These are phyloP conservation scores for Solanum tacnaense DNA, from an alignment of 257 asterid species.

Conservation along the genomic window DNA sequence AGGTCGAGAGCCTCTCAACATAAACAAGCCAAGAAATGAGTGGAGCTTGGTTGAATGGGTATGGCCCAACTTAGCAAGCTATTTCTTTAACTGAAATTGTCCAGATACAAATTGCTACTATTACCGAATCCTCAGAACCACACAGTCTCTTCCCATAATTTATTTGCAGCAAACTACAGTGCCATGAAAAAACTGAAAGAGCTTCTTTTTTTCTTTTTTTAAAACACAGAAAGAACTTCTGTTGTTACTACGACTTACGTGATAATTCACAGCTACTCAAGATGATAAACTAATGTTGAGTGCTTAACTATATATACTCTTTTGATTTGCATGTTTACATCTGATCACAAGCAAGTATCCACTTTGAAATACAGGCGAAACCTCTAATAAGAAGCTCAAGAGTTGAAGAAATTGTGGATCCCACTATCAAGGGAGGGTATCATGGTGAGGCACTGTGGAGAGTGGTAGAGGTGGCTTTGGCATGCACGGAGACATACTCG, in stretches of 20 bases:
- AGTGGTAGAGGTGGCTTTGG: constrained; percentile 72
- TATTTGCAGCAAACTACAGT: background rate
- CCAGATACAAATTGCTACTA: background rate
- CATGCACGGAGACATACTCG: constrained; percentile 79
- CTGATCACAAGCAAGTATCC: background rate
- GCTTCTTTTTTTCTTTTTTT: background rate
- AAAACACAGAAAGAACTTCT: background rate
- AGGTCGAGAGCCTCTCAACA: constrained; percentile 80
- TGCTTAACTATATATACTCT: background rate
- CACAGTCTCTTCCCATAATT: background rate
- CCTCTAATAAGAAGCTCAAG: constrained; percentile 61
- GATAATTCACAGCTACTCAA: background rate
- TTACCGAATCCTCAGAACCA: background rate
- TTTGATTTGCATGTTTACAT: background rate
- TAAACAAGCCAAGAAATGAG: constrained; percentile 60
- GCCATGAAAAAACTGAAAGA: background rate
- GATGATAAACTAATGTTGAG: background rate
- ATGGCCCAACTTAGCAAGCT: constrained; percentile 11
- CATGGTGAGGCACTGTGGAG: constrained; percentile 58
- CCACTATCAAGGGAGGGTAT: constrained; percentile 36
- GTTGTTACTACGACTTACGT: background rate
- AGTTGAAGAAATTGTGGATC: constrained; percentile 54
- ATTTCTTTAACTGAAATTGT: constrained; percentile 1
- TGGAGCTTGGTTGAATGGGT: constrained; percentile 97
- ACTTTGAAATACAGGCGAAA: constrained; percentile 45